Evolutionary conservation across 1,139 yeast species (phyloP).

Genomic region (Candida pseudoviswanathii): DNA sequence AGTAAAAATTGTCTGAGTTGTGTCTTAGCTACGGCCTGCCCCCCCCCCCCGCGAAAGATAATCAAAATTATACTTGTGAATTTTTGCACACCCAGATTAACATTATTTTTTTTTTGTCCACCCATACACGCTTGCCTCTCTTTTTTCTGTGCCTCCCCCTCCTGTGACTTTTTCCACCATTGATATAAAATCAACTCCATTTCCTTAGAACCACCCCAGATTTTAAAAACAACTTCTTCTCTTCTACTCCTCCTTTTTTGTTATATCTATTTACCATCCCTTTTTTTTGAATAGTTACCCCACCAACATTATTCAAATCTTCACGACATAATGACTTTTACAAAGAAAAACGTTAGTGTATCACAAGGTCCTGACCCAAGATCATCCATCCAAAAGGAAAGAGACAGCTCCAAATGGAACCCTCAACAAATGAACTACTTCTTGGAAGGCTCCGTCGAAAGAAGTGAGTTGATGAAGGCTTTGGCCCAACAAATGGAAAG

Average conservation of each 20-base stretch:
- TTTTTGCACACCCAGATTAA: neutral
- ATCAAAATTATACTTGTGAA: neutral
- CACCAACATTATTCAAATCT: neutral
- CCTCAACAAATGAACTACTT: conserved; percentile 41
- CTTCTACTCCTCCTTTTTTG: conserved; percentile 4
- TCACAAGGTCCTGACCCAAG: conserved; percentile 39
- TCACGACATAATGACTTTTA: conserved; percentile 14
- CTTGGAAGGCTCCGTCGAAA: conserved; percentile 41
- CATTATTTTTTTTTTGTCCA: no score
- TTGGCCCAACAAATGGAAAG: conserved; percentile 45
- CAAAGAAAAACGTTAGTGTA: conserved; percentile 16
- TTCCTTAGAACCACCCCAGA: conserved; percentile 13
- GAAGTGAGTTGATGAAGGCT: conserved; percentile 30
- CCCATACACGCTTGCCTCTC: neutral
- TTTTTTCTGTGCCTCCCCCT: neutral
- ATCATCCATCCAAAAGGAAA: conserved; percentile 34
- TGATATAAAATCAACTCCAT: conserved; percentile 10
- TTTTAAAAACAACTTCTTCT: neutral
- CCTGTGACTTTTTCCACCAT: conserved; percentile 3
- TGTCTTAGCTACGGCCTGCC: neutral
- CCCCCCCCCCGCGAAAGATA: neutral
- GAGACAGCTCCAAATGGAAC: conserved; percentile 32
- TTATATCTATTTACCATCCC: conserved; percentile 3
- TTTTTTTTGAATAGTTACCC: neutral
- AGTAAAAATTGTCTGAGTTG: neutral